Base-by-base conservation (phyloP, 1,139 yeast genomes). In the Magnusiomyces clavatus region DNA sequence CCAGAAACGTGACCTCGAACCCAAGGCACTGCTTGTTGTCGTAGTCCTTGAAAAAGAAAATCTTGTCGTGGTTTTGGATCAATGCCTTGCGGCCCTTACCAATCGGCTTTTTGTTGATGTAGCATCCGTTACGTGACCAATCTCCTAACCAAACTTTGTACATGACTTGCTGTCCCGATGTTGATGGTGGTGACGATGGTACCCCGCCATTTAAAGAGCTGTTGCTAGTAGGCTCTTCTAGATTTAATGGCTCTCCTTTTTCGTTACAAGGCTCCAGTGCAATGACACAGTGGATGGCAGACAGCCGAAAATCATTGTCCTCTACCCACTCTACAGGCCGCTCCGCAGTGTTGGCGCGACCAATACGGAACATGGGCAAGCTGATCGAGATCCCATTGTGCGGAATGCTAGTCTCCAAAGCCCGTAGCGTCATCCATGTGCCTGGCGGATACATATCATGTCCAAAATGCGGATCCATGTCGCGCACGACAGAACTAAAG, bases 71-170 rank as follows among this genome's bases (percentile, higher is more conserved):
- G 57, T 84, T 74, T 60, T 73, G 78, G 0, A 89, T 61, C 56
- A 78, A 75, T 0, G 76, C 76, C 58, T 86, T 86, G 39, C 75
- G 73, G 1, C 84, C 84, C 55, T 80, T 79, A 0, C 85, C 85
- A 43, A 89, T 63, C 47, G 73, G 74, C 13, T 68, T 66, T 3
- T 77, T 77, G 62, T 89, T 87, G 10, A 89, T 76, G 58, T 73
- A 78, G 63, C 96, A 86, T 1, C 86, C 83, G 64, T 89, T 89
- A 0, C 95, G 80, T 50, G 95, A 85, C 56, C 75, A 78, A 62
- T 87, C 96, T 43, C 86, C 68, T 17, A 89, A 69, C 95, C 96
- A 88, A n/a, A 86, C 72, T 61, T 82, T 89, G 54, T 82, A 87
- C 2, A 78, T 68, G 54, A 83, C 80, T 54, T 78, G 77, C 63